phyloP scores from a whole-genome alignment of 768 basidiomycete genomes.

The Kwoniella sp. region DNA sequence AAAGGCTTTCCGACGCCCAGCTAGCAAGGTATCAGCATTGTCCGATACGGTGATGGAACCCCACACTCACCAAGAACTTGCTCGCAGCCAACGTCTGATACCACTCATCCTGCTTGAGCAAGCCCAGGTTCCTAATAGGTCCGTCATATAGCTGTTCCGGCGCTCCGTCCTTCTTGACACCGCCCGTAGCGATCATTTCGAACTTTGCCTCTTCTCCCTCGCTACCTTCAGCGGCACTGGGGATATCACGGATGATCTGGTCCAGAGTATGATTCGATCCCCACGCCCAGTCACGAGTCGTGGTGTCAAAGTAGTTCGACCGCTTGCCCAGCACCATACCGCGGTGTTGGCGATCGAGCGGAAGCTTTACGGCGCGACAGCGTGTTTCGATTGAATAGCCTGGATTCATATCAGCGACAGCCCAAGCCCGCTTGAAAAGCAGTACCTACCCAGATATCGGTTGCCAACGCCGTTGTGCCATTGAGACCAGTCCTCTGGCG shows the following conservation, averaged over 20 bases:
- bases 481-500: slow-evolving; percentile 24
- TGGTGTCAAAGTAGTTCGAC: slow-evolving; percentile 5
- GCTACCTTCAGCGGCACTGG: background rate
- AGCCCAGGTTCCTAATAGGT: slow-evolving; percentile 6
- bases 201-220: slow-evolving; percentile 5
- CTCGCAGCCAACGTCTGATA: slow-evolving; percentile 6
- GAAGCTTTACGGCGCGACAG: slow-evolving; percentile 7
- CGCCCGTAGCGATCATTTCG: slow-evolving; percentile 20
- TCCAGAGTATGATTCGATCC: slow-evolving; percentile 6
- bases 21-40: background rate
- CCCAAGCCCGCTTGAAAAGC: background rate
- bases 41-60: background rate
- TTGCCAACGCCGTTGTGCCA: slow-evolving; percentile 11
- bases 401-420: background rate
- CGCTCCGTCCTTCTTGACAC: slow-evolving; percentile 1
- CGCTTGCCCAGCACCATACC: slow-evolving; percentile 22
- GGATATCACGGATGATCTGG: slow-evolving; percentile 1
- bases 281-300: slow-evolving; percentile 3
- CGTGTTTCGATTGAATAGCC: slow-evolving; percentile 27
- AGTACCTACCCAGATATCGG: slow-evolving; percentile 17
- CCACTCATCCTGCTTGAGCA: slow-evolving; percentile 7
- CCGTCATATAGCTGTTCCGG: slow-evolving; percentile 8
- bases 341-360: slow-evolving; percentile 1
- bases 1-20: slow-evolving; percentile 22
- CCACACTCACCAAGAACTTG: slow-evolving; percentile 16